phyloP scores from a whole-genome alignment of 139 green algal species.

The Tetradesmus obliquus region DNA sequence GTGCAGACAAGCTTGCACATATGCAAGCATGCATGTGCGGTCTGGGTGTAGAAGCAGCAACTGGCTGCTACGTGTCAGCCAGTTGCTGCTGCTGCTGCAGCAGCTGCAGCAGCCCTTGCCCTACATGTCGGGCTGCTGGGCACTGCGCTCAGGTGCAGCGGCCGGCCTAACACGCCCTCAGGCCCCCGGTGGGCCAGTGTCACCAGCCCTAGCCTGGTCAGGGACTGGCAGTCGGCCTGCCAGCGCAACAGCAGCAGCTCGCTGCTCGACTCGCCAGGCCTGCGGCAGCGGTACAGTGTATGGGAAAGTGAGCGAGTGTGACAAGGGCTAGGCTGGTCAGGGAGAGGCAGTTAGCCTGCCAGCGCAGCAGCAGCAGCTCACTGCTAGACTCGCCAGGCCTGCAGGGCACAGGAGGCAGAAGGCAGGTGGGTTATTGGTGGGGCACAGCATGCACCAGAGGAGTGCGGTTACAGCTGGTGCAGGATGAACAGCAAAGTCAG shows the following conservation, averaged over 20 bases:
- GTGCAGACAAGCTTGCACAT: no score
- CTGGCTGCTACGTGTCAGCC: not conserved
- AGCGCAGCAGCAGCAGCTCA: slow-evolving; percentile 17
- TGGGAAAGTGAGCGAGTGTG: no score
- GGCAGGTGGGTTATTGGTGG: not conserved
- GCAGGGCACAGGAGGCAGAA: not conserved
- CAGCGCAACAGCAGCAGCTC: slow-evolving; percentile 23
- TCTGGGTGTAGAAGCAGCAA: not conserved
- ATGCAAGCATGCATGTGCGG: no score
- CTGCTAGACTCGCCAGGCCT: slow-evolving; percentile 16
- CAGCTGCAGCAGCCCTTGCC: not conserved
- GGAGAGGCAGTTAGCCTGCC: not conserved
- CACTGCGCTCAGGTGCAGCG: slow-evolving; percentile 6
- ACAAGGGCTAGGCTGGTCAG: no score
- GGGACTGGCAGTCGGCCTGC: not conserved
- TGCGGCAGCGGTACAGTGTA: not conserved
- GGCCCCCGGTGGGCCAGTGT: not conserved
- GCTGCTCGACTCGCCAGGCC: slow-evolving; percentile 2
- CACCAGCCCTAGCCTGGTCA: not conserved
- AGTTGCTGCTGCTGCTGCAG: not conserved
- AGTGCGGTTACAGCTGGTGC: not conserved
- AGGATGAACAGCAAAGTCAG: not conserved
- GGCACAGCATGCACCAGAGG: not conserved
- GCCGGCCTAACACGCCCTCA: not conserved
- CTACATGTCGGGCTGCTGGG: not conserved